Conservation (phyloP, 2,329 filamentous ascomycete species). For the Amesomyces nigricolor region DNA sequence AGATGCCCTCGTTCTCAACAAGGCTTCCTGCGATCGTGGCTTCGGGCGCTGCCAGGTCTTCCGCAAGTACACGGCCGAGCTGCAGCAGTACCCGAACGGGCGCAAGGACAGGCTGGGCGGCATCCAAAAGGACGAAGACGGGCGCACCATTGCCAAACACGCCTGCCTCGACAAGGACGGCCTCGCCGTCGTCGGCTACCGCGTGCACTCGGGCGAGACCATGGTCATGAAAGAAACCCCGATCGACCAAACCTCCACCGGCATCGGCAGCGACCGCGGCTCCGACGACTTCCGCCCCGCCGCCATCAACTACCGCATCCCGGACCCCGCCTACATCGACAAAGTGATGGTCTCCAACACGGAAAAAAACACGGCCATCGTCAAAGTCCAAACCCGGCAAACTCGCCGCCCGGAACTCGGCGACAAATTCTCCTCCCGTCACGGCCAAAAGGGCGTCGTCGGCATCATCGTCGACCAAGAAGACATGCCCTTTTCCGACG, state of each 20-base stretch:
- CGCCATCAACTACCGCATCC: constrained; percentile 71
- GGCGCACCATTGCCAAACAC: constrained; percentile 60
- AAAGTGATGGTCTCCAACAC: constrained; percentile 92
- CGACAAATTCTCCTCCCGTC: constrained; percentile 97
- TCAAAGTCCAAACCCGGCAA: constrained; percentile 96
- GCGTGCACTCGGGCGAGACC: constrained; percentile 71
- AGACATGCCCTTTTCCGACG: constrained; percentile 92
- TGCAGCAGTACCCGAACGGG: constrained; percentile 86
- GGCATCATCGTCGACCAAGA: constrained; percentile 95
- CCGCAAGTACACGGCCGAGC: constrained; percentile 80
- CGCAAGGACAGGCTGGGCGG: constrained; percentile 61
- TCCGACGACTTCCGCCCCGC: constrained; percentile 61
- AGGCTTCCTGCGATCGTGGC: constrained; percentile 88
- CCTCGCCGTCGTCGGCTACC: constrained; percentile 77
- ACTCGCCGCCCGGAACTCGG: constrained; percentile 91
- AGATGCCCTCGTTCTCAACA: constrained; percentile 94
- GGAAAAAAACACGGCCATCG: constrained; percentile 75
- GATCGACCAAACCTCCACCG: constrained; percentile 66
- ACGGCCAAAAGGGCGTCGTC: constrained; percentile 96
- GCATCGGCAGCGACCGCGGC: constrained; percentile 61
- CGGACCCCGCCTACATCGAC: constrained; percentile 85
- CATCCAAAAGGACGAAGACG: constrained; percentile 55
- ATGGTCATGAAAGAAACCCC: constrained; percentile 90
- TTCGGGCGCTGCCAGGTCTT: constrained; percentile 98
- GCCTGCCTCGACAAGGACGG: constrained; percentile 77